Base-by-base conservation (phyloP, 1,284 basidiomycete genomes). In the Irpex sp. region DNA sequence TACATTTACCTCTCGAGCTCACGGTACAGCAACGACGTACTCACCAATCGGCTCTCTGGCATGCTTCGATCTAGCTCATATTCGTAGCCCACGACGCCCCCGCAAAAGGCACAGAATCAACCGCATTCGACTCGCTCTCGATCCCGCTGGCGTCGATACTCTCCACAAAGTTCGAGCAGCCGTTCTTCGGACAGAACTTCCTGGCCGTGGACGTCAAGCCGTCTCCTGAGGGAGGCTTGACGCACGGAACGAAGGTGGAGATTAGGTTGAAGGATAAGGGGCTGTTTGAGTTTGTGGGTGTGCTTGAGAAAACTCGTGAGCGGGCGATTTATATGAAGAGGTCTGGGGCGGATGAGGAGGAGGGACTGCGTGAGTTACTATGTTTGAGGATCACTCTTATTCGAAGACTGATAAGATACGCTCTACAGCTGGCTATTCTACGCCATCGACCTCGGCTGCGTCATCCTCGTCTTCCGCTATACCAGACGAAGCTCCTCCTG, bases 241-340 rank as follows among this genome's bases (percentile, higher is more conserved):
- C 81, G 0, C 76, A 82, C 1, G 88, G 87, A 0, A 88, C 89
- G 21, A 82, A 74, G 60, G 83, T 82, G 1, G 88, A 92, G 73
- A 76, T 93, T 40, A 81, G 91, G 64, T 82, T 91, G 72, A 84
- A 82, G 70, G 82, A 90, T 70, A 79, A 82, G 59, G 83, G 84
- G 7, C 84, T 93, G 79, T 91, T 91, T 69, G 80, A 85, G 72
- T 93, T 93, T 70, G 85, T 87, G 36, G 84, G 82, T 62, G 72
- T 84, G 34, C 73, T 93, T 59, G 88, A 91, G 76, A 91, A 92
- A 79, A 85, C 88, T 40, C 82, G 91, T 59, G 89, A 92, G 75
- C 79, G 83, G 58, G 85, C 85, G 31, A 85, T 91, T 52, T 89
- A 88, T 68, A 91, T 90, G 89, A 86, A 80, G 71, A 79, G 88